Base-by-base conservation (phyloP, 2,329 filamentous ascomycete genomes). In the Penicillium sp. region DNA sequence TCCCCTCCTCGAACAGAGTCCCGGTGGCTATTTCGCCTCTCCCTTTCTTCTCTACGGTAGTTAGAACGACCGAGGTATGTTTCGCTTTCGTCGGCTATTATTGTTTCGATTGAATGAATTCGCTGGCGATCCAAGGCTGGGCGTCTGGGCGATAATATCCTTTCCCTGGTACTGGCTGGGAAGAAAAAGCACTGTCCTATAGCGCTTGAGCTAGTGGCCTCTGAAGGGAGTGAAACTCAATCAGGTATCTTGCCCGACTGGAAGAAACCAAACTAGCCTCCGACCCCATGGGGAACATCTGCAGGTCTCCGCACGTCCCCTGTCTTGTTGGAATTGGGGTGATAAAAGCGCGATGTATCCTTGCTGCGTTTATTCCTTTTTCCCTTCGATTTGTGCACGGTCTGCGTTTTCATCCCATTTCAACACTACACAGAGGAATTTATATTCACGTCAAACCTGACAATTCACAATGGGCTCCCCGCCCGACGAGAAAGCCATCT, bases 401-500 rank as follows among this genome's bases (percentile, higher is more conserved):
- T 27, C 26, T 7, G 26, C 26, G 26, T 27, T 27, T 29, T 10
- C 13, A 32, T 12, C 17, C 12, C 10, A 33, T 32, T 12, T 6
- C 33, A 3, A 12, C 7, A 9, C n/a, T n/a, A n/a, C n/a, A n/a
- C n/a, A n/a, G n/a, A n/a, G n/a, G n/a, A n/a, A n/a, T n/a, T n/a
- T n/a, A 37, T 32, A 12, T 36, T 29, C 3, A 2, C 20, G 12
- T n/a, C 13, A 5, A 10, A 3, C 5, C 7, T 29, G 23, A 27
- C 17, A 21, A 20, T 15, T 18, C 29, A 45, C 13, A 49, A 54
- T 51, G 52, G 47, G 37, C 24, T 36, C 40, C 33, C n/a, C 21
- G 27, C 39, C 39, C 15, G 58, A 60, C 8, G 60, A 61, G 30
- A 62, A 62, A 36, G 44, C 42, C 6, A 36, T 41, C n/a, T 37